Base-by-base conservation (phyloP, 306 rosid genomes). In the Cyamopsis tetragonoloba region DNA sequence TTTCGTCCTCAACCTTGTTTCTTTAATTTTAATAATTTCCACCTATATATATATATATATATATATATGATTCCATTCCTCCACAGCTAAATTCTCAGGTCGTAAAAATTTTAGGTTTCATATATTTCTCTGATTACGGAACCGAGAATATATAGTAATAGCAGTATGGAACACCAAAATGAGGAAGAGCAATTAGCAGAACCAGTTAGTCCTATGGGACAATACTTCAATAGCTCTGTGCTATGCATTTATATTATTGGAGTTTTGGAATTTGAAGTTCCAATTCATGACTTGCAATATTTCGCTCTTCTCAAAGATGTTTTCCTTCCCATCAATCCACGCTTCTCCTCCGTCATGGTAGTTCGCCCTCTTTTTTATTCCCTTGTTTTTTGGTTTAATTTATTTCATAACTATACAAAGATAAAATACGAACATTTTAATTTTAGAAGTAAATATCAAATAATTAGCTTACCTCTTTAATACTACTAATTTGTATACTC, bases 281-380 rank as follows among this genome's bases (percentile, higher is more conserved):
- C 89, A 0, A 59, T 75, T 0, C 3, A 78, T 70, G 84, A 61
- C 1, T 34, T 57, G 30, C 74, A 56, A 12, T 14, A 46, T 37
- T 6, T 72, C 0, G 11, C 76, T 31, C 75, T 80, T 14, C 34
- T 83, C 15, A 34, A 51, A 28, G 53, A 75, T 44, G 38, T 68
- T 30, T 70, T 84, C 43, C 85, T 87, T 47, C 79, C 85, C 26
- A 68, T 83, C 62, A 84, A 68, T 71, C 76, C 89, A 10, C 87
- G 85, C 30, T 84, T 86, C 82, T 81, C 84, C 57, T 87, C 87
- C 26, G 31, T 84, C 71, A 81, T 79, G 87, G 92, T 79, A 85
- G 92, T 82, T 39, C 3, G 4, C 37, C 6, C 72, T 20, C 20
- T 59, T 37, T 35, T 35, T 35, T n/a, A 35, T 13, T 7, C 7